A percentile compares a stretch with the other conserved stretches of the same genome.
phyloP scores from a whole-genome alignment of 2,329 filamentous ascomycete genomes.

The Diplodia seriata region DNA sequence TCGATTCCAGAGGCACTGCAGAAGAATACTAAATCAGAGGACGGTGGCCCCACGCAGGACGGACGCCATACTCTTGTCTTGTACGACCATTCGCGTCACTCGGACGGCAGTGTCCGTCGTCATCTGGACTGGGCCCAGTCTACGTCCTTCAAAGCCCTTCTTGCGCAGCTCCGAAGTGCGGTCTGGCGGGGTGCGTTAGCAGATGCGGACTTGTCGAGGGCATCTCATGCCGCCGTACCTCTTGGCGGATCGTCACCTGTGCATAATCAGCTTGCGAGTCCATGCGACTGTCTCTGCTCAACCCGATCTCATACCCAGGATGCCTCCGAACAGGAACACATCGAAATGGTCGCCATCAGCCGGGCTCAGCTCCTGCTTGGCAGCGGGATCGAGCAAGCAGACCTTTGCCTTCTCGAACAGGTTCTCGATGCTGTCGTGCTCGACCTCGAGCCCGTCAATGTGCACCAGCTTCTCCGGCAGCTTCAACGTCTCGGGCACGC shows the following conservation, averaged over 20 bases:
- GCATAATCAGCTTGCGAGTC: slow-evolving; percentile 38
- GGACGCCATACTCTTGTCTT: slow-evolving; percentile 73
- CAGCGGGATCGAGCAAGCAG: slow-evolving; percentile 88
- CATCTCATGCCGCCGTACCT: slow-evolving; percentile 62
- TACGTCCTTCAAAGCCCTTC: slow-evolving; percentile 87
- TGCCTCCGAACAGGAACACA: slow-evolving; percentile 93
- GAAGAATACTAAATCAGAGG: background rate
- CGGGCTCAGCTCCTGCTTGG: slow-evolving; percentile 79
- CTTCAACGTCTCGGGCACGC: slow-evolving; percentile 71
- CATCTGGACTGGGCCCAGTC: slow-evolving; percentile 94
- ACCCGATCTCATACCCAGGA: slow-evolving; percentile 71
- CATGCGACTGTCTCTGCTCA: slow-evolving; percentile 14
- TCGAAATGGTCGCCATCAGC: slow-evolving; percentile 85
- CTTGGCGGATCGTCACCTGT: slow-evolving; percentile 90
- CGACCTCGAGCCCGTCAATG: slow-evolving; percentile 70
- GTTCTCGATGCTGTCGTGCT: slow-evolving; percentile 80
- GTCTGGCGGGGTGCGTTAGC: slow-evolving; percentile 62
- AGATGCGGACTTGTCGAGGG: background rate
- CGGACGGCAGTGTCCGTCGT: slow-evolving; percentile 97
- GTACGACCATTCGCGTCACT: slow-evolving; percentile 87
- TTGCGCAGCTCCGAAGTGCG: slow-evolving; percentile 93
- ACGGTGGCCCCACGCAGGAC: slow-evolving; percentile 16
- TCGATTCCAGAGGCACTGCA: slow-evolving; percentile 77
- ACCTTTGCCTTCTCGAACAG: slow-evolving; percentile 80
- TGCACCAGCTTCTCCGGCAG: slow-evolving; percentile 64